Base-by-base conservation (phyloP, 768 basidiomycete species). In the Termitomyces sp. region DNA sequence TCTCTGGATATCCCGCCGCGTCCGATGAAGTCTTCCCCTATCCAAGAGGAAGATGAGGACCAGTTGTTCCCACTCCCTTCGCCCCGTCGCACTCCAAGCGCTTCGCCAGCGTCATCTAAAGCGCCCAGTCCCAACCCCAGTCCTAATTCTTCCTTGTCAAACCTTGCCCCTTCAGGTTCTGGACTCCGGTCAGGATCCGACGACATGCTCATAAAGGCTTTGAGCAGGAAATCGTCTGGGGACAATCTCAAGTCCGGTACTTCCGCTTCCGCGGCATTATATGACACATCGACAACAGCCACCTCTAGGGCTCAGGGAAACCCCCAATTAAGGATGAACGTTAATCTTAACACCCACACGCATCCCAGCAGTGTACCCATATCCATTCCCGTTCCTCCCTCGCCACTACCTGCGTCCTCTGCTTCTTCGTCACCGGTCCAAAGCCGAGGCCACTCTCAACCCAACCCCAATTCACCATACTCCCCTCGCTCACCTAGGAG, bases 31-130 rank as follows among this genome's bases (percentile, higher is more conserved):
- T 64, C 74, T 8, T 77, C 75, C 4, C 75, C 78, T 2, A 79
- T 79, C 46, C 76, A 78, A 50, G 83, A 84, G 64, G 84, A 84
- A 35, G 79, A 83, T 54, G 83, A 85, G 61, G 75, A 77, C 13
- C 79, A 82, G 56, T 67, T 86, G 1, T 86, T 84, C 66, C 82
- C 82, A 0, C 74, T 87, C 23, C 86, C 85, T 9, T 82, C 83
- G 2, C 84, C 85, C 7, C 74, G 79, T 47, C 79, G 85, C 9
- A 77, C 81, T 0, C 85, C 85, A 0, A 71, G 66, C n/a, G 61
- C 67, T 2, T 80, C 79, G 1, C 70, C 72, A 1, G 66, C 69
- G 9, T 59, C 65, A 30, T 72, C 71, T n/a, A 55, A 58, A 3
- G 59, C 32, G 28, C 46, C 60, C 8, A 70, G 68, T 32, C 69